These are phyloP conservation scores for Iris pallida DNA, from an alignment of 116 monocot species.

Conservation along the genomic window DNA sequence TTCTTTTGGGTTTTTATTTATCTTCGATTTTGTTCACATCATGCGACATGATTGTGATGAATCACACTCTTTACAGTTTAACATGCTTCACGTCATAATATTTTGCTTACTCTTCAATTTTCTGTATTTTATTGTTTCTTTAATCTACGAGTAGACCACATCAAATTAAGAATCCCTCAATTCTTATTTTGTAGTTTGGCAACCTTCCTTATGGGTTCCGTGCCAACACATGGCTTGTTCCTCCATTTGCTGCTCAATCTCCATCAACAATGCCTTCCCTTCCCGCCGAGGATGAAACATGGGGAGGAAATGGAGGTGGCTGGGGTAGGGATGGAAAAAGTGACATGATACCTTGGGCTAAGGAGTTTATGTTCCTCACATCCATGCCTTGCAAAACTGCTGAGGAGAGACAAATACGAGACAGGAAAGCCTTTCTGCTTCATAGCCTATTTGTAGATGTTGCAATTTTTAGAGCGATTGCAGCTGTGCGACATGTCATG, in stretches of 20 bases:
- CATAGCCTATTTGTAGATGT: conserved; percentile 87
- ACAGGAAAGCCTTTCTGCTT: conserved; percentile 89
- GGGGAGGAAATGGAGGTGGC: conserved; percentile 89
- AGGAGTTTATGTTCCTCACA: conserved; percentile 73
- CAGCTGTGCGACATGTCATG: conserved; percentile 48
- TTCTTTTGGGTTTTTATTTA: too few relatives aligned
- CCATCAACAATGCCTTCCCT: conserved; percentile 62
- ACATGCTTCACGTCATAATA: too few relatives aligned
- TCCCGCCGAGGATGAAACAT: conserved; percentile 79
- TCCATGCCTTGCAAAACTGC: conserved; percentile 88
- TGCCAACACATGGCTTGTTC: conserved; percentile 96
- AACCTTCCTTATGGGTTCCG: conserved; percentile 99
- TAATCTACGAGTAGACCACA: background rate
- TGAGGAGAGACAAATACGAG: conserved; percentile 91
- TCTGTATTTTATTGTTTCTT: background rate
- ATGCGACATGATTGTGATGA: too few relatives aligned
- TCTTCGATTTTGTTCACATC: too few relatives aligned
- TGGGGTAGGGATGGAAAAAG: conserved; percentile 75
- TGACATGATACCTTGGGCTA: conserved; percentile 59
- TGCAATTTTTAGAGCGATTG: conserved; percentile 70
- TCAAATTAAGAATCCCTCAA: too few relatives aligned
- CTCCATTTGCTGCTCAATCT: conserved; percentile 61
- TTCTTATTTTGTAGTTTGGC: conserved; percentile 61
- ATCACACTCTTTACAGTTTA: too few relatives aligned
- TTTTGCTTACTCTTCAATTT: background rate